A percentile compares a stretch with the other conserved stretches of the same genome.
Evolutionary conservation across 2,329 filamentous ascomycete genomes (phyloP).

Genomic region (Xylariaceae sp.): DNA sequence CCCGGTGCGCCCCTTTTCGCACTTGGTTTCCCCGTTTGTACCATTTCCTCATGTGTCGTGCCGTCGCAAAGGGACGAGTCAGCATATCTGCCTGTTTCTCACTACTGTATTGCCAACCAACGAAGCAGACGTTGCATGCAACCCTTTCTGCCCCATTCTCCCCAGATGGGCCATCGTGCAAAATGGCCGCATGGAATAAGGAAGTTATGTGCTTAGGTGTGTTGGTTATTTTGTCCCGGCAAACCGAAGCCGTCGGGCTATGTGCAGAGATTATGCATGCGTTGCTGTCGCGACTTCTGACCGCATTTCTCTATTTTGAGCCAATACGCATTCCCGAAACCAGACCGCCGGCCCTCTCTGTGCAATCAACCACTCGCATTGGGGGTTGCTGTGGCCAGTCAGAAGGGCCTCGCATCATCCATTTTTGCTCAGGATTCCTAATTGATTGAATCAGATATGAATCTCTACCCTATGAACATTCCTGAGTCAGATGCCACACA

Average conservation of each 20-base stretch:
- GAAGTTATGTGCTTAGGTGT: no score
- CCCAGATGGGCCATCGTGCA: no score
- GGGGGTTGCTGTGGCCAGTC: no score
- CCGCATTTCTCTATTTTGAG: no score
- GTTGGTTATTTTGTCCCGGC: no score
- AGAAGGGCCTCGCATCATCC: background rate
- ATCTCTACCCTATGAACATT: background rate
- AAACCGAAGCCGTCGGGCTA: no score
- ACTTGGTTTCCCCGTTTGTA: constrained; percentile 1
- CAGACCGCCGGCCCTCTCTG: no score
- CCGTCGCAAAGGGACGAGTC: background rate
- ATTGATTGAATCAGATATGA: background rate
- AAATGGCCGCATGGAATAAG: no score
- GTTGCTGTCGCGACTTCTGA: no score
- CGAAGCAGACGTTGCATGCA: background rate
- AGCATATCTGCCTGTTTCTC: background rate
- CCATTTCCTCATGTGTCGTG: background rate
- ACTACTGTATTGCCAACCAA: background rate
- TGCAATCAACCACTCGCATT: no score
- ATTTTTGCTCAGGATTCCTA: background rate
- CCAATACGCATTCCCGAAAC: no score
- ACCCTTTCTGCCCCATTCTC: background rate
- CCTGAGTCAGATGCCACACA: constrained; percentile 1
- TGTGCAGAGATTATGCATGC: no score
- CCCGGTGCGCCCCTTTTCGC: background rate